phyloP scores from a whole-genome alignment of 2,329 filamentous ascomycete genomes.

The Cladosporium cucumerinum region DNA sequence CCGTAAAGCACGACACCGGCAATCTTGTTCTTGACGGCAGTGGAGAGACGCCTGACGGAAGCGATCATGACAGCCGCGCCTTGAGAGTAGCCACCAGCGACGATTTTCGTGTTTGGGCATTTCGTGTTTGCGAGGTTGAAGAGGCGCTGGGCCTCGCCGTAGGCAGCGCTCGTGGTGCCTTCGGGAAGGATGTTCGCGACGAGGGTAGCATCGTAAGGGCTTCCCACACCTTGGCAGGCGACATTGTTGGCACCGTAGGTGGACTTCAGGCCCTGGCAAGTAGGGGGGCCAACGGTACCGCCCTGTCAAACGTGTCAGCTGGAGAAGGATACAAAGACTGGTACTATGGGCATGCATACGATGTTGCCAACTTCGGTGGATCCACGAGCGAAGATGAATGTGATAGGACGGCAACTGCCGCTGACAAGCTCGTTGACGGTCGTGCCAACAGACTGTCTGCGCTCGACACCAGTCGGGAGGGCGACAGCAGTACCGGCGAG shows the following conservation, averaged over 20 bases:
- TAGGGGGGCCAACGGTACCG: slow-evolving; percentile 25
- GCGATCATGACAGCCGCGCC: slow-evolving; percentile 39
- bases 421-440: slow-evolving; percentile 23
- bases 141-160: slow-evolving; percentile 24
- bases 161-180: slow-evolving; percentile 24
- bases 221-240: slow-evolving; percentile 30
- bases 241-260: slow-evolving; percentile 22
- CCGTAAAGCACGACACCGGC: slow-evolving; percentile 41
- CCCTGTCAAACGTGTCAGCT: slow-evolving; percentile 19
- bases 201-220: slow-evolving; percentile 24
- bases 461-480: slow-evolving; percentile 7
- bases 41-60: slow-evolving; percentile 31
- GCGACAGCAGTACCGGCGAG: slow-evolving; percentile 12
- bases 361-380: slow-evolving; percentile 55
- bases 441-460: slow-evolving; percentile 8
- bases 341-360: slow-evolving; percentile 25
- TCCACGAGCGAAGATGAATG: slow-evolving; percentile 57
- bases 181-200: slow-evolving; percentile 23
- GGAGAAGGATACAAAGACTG: neutral
- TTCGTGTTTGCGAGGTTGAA: slow-evolving; percentile 26
- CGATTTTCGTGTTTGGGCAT: slow-evolving; percentile 29
- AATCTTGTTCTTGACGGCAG: slow-evolving; percentile 31
- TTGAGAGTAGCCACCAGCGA: slow-evolving; percentile 36
- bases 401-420: slow-evolving; percentile 46
- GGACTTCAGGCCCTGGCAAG: slow-evolving; percentile 27